These are phyloP conservation scores for Clitoria ternatea DNA, from an alignment of 306 rosid species.

Conservation along the genomic window DNA sequence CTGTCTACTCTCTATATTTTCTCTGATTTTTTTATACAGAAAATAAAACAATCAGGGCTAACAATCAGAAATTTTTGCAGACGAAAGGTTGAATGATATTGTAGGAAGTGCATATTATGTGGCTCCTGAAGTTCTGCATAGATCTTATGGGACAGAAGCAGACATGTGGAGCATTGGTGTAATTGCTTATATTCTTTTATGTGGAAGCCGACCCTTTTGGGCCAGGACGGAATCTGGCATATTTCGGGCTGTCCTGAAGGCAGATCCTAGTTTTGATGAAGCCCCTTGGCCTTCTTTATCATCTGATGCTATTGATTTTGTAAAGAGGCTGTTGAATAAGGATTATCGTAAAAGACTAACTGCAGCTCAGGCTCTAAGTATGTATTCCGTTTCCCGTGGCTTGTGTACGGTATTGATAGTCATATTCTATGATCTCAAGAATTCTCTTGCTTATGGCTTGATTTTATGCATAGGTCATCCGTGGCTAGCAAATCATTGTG, in stretches of 20 bases:
- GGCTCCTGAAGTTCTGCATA: constrained; percentile 34
- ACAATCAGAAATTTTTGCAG: constrained; percentile 37
- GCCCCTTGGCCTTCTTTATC: constrained; percentile 90
- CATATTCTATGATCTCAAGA: background rate
- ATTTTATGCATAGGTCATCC: constrained; percentile 63
- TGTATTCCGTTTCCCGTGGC: constrained; percentile 24
- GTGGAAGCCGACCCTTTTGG: constrained; percentile 95
- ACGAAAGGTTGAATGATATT: constrained; percentile 85
- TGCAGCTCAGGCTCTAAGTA: constrained; percentile 73
- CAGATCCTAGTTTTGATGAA: constrained; percentile 81
- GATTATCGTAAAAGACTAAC: constrained; percentile 73
- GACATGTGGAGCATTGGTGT: constrained; percentile 38
- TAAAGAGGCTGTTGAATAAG: constrained; percentile 66
- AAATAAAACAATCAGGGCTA: background rate
- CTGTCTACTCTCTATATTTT: background rate
- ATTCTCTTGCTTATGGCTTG: constrained; percentile 13
- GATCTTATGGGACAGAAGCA: constrained; percentile 33
- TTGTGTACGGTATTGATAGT: background rate
- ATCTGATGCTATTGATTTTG: constrained; percentile 68
- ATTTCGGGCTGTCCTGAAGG: constrained; percentile 76
- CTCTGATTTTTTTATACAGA: background rate
- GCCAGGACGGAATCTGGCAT: constrained; percentile 86
- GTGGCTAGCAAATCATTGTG: constrained; percentile 50
- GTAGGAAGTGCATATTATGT: constrained; percentile 46
- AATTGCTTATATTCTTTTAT: constrained; percentile 35